Conservation (phyloP, 2,329 filamentous ascomycete species). For the Talaromyces sp. region DNA sequence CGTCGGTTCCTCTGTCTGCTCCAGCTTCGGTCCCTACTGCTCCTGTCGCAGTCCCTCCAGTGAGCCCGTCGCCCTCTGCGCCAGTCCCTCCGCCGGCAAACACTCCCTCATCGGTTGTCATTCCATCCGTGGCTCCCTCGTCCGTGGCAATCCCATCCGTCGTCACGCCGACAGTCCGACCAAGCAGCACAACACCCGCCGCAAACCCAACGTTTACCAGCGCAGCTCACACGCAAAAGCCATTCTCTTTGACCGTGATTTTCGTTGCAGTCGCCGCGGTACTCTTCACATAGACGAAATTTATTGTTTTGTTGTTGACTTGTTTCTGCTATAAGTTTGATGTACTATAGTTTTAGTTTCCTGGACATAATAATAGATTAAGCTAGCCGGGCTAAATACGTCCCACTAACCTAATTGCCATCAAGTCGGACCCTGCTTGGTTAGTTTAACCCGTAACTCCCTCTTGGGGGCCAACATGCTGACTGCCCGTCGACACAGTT, state of each 20-base stretch:
- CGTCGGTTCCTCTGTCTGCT: neutral
- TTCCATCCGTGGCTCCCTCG: no score
- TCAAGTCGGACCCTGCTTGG: no score
- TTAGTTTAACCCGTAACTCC: no score
- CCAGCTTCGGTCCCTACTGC: neutral
- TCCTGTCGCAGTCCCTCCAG: neutral
- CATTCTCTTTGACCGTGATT: neutral
- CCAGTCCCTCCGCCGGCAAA: neutral
- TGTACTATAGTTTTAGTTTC: neutral
- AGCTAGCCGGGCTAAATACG: no score
- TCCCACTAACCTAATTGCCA: no score
- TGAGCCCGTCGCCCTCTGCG: neutral
- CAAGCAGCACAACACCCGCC: neutral
- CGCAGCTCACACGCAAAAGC: conserved; percentile 2
- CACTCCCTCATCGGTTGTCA: neutral
- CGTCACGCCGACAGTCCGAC: neutral
- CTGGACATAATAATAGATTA: neutral
- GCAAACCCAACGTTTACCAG: conserved; percentile 9
- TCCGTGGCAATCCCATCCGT: neutral
- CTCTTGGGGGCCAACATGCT: neutral
- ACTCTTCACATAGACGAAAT: neutral
- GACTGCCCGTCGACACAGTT: neutral
- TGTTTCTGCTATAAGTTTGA: neutral
- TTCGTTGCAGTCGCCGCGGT: neutral
- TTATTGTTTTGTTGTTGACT: no score